Evolutionary conservation across 352 stramenopile species (phyloP).

Genomic region (Globisporangium echinulatum): DNA sequence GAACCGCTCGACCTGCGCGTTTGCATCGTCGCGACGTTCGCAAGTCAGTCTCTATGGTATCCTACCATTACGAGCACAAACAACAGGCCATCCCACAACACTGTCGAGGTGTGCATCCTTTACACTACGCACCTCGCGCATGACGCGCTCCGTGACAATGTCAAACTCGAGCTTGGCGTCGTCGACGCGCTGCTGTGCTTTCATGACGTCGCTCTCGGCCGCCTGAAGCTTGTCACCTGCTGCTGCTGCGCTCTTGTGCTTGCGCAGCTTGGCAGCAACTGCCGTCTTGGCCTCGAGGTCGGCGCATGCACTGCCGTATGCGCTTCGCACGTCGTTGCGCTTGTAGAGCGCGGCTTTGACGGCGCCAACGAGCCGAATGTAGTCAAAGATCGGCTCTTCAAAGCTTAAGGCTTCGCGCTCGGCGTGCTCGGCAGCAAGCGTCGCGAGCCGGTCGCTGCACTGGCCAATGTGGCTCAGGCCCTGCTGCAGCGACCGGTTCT

Average conservation of each 20-base stretch:
- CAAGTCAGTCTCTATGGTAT: not conserved
- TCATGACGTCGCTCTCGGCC: constrained; percentile 70
- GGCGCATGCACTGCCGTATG: constrained; percentile 80
- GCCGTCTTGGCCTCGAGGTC: constrained; percentile 85
- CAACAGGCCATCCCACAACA: not conserved
- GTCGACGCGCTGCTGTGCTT: constrained; percentile 82
- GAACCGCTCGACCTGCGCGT: constrained; percentile 89
- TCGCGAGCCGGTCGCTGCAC: constrained; percentile 89
- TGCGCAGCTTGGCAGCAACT: constrained; percentile 52
- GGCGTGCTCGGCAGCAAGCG: constrained; percentile 89
- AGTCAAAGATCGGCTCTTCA: constrained; percentile 95
- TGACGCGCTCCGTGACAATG: constrained; percentile 90
- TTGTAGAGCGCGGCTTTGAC: constrained; percentile 92
- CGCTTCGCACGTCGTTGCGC: constrained; percentile 88
- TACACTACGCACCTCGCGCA: constrained; percentile 65
- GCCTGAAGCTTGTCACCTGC: constrained; percentile 78
- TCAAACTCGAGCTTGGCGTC: constrained; percentile 91
- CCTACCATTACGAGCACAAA: not conserved
- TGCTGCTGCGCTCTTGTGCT: constrained; percentile 56
- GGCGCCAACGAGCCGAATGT: constrained; percentile 93
- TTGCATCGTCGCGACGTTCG: not conserved
- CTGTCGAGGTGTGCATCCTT: too few species aligned
- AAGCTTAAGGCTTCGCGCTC: constrained; percentile 91
- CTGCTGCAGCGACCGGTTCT: constrained; percentile 89
- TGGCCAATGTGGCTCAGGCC: constrained; percentile 90